Percentiles rank a stretch among this genome's conserved stretches.
phyloP scores from a whole-genome alignment of 345 rosid species.

The Eutrema japonicum region DNA sequence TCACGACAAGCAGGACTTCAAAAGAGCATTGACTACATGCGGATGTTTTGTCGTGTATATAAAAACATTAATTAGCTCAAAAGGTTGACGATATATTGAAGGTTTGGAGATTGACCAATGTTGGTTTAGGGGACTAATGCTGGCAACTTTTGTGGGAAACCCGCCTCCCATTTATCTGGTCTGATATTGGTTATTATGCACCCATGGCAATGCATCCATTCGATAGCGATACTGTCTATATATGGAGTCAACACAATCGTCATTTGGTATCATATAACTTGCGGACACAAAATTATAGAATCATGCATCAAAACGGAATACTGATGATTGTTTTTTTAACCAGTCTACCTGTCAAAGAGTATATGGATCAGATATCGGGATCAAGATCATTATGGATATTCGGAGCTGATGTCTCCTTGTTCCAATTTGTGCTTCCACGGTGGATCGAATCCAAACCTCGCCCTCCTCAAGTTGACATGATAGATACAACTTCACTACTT shows the following conservation, averaged over 20 bases:
- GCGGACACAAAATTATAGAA: not conserved
- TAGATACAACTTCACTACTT: not conserved
- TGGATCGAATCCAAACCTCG: constrained; percentile 7
- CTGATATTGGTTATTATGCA: not conserved
- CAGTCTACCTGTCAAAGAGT: not conserved
- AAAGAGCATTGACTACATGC: not conserved
- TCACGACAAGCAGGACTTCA: not conserved
- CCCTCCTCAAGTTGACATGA: constrained; percentile 8
- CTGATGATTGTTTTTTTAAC: not conserved
- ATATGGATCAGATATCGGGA: not conserved
- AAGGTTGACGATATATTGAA: not conserved
- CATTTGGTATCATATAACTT: not conserved
- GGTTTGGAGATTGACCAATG: constrained; percentile 7
- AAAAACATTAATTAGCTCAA: not conserved
- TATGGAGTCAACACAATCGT: constrained; percentile 10
- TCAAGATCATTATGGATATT: too few relatives aligned
- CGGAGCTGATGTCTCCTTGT: not conserved
- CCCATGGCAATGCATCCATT: constrained; percentile 20
- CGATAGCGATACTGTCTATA: not conserved
- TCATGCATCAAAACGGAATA: too few relatives aligned
- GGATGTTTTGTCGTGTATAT: not conserved
- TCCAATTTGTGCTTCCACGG: constrained; percentile 1
- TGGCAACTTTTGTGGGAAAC: not conserved
- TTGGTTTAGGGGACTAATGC: not conserved
- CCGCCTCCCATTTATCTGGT: not conserved